These are phyloP conservation scores for Xerocomus brunneocitrinus DNA, from an alignment of 768 basidiomycete genomes.

Conservation along the genomic window DNA sequence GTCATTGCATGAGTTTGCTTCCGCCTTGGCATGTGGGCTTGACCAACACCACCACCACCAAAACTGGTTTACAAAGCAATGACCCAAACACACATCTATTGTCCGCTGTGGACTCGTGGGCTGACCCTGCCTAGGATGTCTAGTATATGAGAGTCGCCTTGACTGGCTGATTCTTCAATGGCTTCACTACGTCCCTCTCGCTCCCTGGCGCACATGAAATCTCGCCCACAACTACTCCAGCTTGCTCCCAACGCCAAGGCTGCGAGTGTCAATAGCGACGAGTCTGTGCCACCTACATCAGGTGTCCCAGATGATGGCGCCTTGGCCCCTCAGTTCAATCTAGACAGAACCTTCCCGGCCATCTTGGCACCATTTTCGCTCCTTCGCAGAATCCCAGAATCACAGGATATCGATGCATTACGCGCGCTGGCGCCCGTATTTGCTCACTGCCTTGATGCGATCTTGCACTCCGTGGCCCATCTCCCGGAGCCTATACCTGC, in stretches of 20 bases:
- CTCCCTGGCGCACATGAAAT: conserved; percentile 10
- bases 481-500: conserved; percentile 21
- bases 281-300: conserved; percentile 25
- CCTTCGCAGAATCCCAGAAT: conserved; percentile 23
- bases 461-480: conserved; percentile 24
- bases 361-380: conserved; percentile 28
- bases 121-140: not conserved
- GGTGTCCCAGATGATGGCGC: conserved; percentile 1
- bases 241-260: conserved; percentile 11
- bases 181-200: conserved; percentile 2
- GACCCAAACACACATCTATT: conserved; percentile 8
- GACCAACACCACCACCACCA: not conserved
- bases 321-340: conserved; percentile 20
- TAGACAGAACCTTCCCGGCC: conserved; percentile 35
- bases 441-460: conserved; percentile 20
- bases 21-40: conserved; percentile 6
- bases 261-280: conserved; percentile 24
- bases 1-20: conserved; percentile 37
- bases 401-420: conserved; percentile 25
- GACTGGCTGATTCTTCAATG: conserved; percentile 5
- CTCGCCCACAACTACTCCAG: not conserved
- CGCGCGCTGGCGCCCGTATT: conserved; percentile 28
- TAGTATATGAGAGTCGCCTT: conserved; percentile 1
- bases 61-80: conserved; percentile 4
- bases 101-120: conserved; percentile 16